These are phyloP conservation scores for Zalaria obscura DNA, from an alignment of 2,329 filamentous ascomycete genomes.

Conservation along the genomic window DNA sequence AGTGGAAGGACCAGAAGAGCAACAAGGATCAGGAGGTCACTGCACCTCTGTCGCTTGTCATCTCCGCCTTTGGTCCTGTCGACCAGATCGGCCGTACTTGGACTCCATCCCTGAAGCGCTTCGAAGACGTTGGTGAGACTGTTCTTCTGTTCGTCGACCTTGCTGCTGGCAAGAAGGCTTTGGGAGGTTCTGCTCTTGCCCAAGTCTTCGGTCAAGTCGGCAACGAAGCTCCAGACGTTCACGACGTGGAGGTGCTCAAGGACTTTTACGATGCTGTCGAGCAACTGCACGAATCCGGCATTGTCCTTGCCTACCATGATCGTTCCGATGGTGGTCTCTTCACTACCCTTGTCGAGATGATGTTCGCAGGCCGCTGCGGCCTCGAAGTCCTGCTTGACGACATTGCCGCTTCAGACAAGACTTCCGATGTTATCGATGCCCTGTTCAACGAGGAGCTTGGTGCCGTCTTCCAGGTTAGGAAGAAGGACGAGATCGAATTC, in stretches of 20 bases:
- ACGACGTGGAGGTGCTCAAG: slow-evolving; percentile 63
- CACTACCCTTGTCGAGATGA: slow-evolving; percentile 89
- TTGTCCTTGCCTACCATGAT: slow-evolving; percentile 90
- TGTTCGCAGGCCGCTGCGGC: slow-evolving; percentile 89
- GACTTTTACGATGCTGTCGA: slow-evolving; percentile 86
- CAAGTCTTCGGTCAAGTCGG: slow-evolving; percentile 82
- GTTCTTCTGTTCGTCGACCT: slow-evolving; percentile 85
- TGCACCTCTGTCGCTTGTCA: slow-evolving; percentile 78
- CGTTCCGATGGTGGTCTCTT: slow-evolving; percentile 85
- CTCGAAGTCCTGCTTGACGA: slow-evolving; percentile 73
- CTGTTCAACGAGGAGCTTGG: slow-evolving; percentile 96
- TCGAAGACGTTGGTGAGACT: slow-evolving; percentile 80
- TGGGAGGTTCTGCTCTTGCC: slow-evolving; percentile 83
- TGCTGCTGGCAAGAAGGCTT: slow-evolving; percentile 60
- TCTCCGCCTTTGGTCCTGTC: slow-evolving; percentile 80
- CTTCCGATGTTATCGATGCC: slow-evolving; percentile 49
- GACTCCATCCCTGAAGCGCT: slow-evolving; percentile 75
- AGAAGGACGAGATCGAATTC: slow-evolving; percentile 72
- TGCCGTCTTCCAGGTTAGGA: slow-evolving; percentile 87
- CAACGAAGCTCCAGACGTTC: slow-evolving; percentile 72
- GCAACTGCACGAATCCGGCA: slow-evolving; percentile 48
- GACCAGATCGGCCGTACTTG: slow-evolving; percentile 74
- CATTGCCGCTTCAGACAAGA: slow-evolving; percentile 46
- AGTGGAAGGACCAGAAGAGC: slow-evolving; percentile 62
- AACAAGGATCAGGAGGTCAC: slow-evolving; percentile 71